phyloP scores from a whole-genome alignment of 192 early-diverging fungal species.

The Coemansia sp. region DNA sequence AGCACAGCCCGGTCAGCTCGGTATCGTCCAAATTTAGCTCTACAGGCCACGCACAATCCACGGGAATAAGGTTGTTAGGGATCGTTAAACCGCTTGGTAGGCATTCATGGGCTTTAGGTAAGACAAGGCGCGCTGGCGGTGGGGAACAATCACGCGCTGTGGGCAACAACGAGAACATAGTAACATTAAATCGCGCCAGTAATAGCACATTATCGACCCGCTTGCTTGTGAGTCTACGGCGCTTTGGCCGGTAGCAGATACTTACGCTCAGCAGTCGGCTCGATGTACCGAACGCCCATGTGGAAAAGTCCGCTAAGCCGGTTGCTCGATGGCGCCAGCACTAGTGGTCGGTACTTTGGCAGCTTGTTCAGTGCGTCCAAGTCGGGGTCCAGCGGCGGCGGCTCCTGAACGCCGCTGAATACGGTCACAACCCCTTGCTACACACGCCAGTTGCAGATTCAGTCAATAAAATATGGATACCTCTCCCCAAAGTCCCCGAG shows the following conservation, averaged over 20 bases:
- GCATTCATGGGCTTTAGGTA: too few relatives aligned
- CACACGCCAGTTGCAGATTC: slow-evolving; percentile 9
- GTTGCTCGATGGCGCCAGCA: slow-evolving; percentile 40
- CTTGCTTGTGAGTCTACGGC: too few relatives aligned
- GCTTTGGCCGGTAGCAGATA: neutral
- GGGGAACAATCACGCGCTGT: too few relatives aligned
- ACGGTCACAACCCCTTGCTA: slow-evolving; percentile 51
- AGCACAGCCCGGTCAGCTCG: slow-evolving; percentile 43
- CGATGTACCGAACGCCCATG: slow-evolving; percentile 40
- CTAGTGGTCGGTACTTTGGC: slow-evolving; percentile 39
- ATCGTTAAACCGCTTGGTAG: too few relatives aligned
- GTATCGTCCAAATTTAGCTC: slow-evolving; percentile 48
- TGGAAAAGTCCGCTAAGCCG: slow-evolving; percentile 48
- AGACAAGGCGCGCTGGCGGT: too few relatives aligned
- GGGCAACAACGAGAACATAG: too few relatives aligned
- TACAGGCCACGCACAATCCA: slow-evolving; percentile 12
- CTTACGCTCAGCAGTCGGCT: slow-evolving; percentile 52
- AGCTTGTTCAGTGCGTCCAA: slow-evolving; percentile 45
- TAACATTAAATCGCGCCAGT: neutral
- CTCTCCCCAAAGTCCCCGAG: too few relatives aligned
- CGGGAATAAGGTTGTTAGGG: neutral
- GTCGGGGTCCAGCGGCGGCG: slow-evolving; percentile 45
- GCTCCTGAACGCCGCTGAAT: slow-evolving; percentile 35
- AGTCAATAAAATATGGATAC: too few relatives aligned
- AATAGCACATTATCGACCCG: neutral